Evolutionary conservation across 1,139 yeast genomes (phyloP), one percentile per base, ranked within the genome.

Genomic region (Lizanozyma gosingica): DNA sequence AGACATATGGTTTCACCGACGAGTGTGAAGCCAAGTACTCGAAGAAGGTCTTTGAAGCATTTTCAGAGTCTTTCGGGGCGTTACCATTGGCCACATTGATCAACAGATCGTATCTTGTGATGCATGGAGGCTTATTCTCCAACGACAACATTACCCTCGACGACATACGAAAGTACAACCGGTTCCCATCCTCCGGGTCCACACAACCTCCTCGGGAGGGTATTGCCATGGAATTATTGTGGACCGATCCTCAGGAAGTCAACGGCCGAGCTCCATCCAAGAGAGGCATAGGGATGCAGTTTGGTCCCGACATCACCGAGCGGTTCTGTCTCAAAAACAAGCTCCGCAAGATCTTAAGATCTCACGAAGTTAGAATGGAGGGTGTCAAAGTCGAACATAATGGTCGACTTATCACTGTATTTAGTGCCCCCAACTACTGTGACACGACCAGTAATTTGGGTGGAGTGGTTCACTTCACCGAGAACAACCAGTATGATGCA

Each of bases 391-490:
- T 71, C 40, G 97, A 92, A 56, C 99, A 92, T 55, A 73, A 82
- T 45, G 95, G 94, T 8, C 73, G 80, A 51, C 75, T 92, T 40
- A 78, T 88, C 43, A 92, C 99, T 0, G 95, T 92, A 17, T 92
- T 92, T 61, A 82, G 94, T 60, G 98, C 99, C 0, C 99, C 99
- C 35, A 90, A 94, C 60, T 92, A 92, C 61, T 90, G 97, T 63
- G 99, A 94, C 56, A 69, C 83, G 15, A 88, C 87, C 42, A 95
- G 95, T 14, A 92, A 92, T 60, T 61, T 76, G 49, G 99, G 97
- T 40, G 98, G 95, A 9, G 84, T 84, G 43, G 80, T 90, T 41
- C 83, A 86, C 52, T 63, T 81, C 43, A 59, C 63, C 2, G 72
- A 65, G 39, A 69, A 69, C 50, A 18, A 42, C 1, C 40, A 47